A percentile compares a stretch with the other conserved stretches of the same genome.
Conservation (phyloP, 2,329 filamentous ascomycete species). For the Pleoardoris graminearum region DNA sequence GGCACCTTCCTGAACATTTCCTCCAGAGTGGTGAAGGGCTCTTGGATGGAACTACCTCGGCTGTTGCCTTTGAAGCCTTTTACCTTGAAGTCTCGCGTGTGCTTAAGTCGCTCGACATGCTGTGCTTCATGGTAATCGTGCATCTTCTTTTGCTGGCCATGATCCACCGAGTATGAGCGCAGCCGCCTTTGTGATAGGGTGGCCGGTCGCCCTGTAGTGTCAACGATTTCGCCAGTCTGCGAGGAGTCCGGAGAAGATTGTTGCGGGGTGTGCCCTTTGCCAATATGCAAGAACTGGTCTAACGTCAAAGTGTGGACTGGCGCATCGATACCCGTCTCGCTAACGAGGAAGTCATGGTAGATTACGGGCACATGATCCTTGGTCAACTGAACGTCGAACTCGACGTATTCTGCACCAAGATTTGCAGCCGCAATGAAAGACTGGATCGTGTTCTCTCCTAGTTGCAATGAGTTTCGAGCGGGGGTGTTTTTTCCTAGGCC, state of each 20-base stretch:
- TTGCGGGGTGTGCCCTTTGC: slow-evolving; percentile 57
- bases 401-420: slow-evolving; percentile 74
- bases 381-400: slow-evolving; percentile 92
- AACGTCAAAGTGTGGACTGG: slow-evolving; percentile 93
- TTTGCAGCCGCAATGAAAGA: slow-evolving; percentile 98
- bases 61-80: slow-evolving; percentile 97
- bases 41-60: slow-evolving; percentile 92
- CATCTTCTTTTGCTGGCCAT: slow-evolving; percentile 44
- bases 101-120: slow-evolving; percentile 86
- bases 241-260: slow-evolving; percentile 55
- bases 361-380: slow-evolving; percentile 98
- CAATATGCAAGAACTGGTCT: slow-evolving; percentile 93
- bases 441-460: slow-evolving; percentile 93
- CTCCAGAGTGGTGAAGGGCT: slow-evolving; percentile 91
- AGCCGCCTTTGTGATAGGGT: slow-evolving; percentile 36
- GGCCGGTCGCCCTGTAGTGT: slow-evolving; percentile 15
- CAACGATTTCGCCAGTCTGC: slow-evolving; percentile 15
- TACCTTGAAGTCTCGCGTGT: slow-evolving; percentile 90
- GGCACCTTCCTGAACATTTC: slow-evolving; percentile 88
- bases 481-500: slow-evolving; percentile 86
- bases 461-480: slow-evolving; percentile 81
- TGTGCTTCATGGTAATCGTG: slow-evolving; percentile 54
- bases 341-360: slow-evolving; percentile 97
- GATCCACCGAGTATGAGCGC: slow-evolving; percentile 65
- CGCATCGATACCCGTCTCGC: slow-evolving; percentile 95